Evolutionary conservation across 2,329 filamentous ascomycete genomes (phyloP).

Genomic region (Dothistroma septosporum): DNA sequence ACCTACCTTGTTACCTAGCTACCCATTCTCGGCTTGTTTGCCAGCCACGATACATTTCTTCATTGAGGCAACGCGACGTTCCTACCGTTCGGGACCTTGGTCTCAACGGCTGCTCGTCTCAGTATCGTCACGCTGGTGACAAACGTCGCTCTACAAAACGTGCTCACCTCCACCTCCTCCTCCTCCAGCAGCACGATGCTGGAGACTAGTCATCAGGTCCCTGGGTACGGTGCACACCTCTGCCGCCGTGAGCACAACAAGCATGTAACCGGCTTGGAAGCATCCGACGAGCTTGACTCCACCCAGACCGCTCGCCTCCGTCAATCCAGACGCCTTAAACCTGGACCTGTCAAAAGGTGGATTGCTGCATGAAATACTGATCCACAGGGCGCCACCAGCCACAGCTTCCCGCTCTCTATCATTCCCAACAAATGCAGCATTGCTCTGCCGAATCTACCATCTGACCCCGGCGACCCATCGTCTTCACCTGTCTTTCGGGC

Average conservation of each 20-base stretch:
- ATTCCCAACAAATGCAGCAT: neutral
- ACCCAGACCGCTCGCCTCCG: neutral
- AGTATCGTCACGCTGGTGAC: neutral
- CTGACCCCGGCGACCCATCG: neutral
- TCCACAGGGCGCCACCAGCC: neutral
- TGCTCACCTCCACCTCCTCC: constrained; percentile 1
- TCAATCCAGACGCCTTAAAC: constrained; percentile 5
- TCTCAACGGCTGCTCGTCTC: neutral
- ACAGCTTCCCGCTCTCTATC: neutral
- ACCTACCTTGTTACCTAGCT: too few species aligned
- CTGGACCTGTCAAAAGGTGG: constrained; percentile 19
- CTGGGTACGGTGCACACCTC: constrained; percentile 4
- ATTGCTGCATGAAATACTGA: constrained; percentile 5
- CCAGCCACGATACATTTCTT: neutral
- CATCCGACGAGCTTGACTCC: neutral
- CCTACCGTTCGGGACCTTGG: neutral
- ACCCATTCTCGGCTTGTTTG: too few species aligned
- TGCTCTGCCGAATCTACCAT: too few species aligned
- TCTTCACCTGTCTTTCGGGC: neutral
- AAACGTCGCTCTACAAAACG: constrained; percentile 1
- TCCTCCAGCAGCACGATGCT: too few species aligned
- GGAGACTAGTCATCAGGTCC: neutral
- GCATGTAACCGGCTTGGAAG: neutral
- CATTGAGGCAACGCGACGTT: neutral
- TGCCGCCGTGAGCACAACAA: neutral